phyloP scores from a whole-genome alignment of 441 rosid species.

The Populus hybrid region DNA sequence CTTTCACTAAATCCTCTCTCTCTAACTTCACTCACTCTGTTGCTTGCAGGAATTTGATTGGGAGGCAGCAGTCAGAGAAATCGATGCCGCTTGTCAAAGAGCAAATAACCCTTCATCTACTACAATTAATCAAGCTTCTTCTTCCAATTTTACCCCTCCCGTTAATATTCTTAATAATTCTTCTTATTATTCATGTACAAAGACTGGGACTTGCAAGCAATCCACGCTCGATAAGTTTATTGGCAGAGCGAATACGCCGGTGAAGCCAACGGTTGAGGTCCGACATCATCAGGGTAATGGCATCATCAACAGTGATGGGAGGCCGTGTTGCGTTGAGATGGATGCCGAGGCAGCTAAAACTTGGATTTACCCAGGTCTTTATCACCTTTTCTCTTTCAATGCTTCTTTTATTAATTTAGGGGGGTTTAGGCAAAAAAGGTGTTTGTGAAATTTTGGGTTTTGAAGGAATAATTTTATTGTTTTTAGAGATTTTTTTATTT shows the following conservation, averaged over 20 bases:
- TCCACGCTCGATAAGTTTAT: constrained; percentile 72
- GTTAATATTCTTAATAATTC: neutral
- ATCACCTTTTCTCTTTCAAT: neutral
- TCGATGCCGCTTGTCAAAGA: constrained; percentile 60
- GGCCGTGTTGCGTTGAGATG: constrained; percentile 37
- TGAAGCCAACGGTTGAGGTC: constrained; percentile 17
- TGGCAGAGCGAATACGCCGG: constrained; percentile 20
- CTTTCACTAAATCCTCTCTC: neutral
- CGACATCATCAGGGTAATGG: constrained; percentile 6
- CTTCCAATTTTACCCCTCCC: constrained; percentile 28
- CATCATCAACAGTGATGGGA: constrained; percentile 22
- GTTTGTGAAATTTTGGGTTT: neutral
- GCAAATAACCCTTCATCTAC: constrained; percentile 33
- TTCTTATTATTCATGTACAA: constrained; percentile 16
- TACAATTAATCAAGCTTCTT: neutral
- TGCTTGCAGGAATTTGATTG: constrained; percentile 66
- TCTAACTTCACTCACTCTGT: neutral
- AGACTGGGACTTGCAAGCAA: constrained; percentile 39
- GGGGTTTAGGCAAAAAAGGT: neutral
- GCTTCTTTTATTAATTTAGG: neutral
- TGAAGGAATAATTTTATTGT: neutral
- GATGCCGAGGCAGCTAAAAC: constrained; percentile 76
- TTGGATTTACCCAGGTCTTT: constrained; percentile 87
- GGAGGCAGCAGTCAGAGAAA: constrained; percentile 91
- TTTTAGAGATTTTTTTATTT: neutral